Conservation (phyloP, 352 stramenopile species). For the Aphanomyces euteiches region DNA sequence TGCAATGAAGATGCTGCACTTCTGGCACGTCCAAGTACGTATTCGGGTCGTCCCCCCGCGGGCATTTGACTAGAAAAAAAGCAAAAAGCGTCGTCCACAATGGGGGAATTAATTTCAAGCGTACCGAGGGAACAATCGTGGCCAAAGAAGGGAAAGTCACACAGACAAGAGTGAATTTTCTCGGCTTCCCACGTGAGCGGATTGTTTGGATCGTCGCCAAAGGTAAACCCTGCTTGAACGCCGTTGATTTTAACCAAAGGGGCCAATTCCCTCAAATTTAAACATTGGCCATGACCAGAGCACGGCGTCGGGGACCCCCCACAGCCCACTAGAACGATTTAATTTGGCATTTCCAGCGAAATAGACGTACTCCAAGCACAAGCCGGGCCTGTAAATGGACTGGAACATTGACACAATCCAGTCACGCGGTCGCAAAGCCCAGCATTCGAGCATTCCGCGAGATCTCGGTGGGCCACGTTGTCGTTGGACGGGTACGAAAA, state of each 20-base stretch:
- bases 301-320: constrained; percentile 45
- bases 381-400: constrained; percentile 57
- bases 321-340: constrained; percentile 45
- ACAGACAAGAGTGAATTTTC: constrained; percentile 66
- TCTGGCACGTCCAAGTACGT: constrained; percentile 57
- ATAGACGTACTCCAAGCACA: constrained; percentile 62
- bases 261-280: constrained; percentile 61
- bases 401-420: constrained; percentile 64
- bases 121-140: constrained; percentile 71
- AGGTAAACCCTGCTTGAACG: constrained; percentile 49
- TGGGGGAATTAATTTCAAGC: background rate
- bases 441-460: constrained; percentile 58
- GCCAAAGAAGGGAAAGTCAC: constrained; percentile 52
- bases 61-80: constrained; percentile 50
- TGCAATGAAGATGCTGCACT: constrained; percentile 58
- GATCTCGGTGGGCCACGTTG: constrained; percentile 52
- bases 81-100: background rate
- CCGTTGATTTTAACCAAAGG: constrained; percentile 54
- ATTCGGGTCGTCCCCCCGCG: constrained; percentile 63
- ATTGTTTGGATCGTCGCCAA: constrained; percentile 64
- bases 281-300: constrained; percentile 71
- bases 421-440: constrained; percentile 67
- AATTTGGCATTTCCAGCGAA: no score
- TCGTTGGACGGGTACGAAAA: constrained; percentile 54
- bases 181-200: constrained; percentile 63